Conservation (phyloP, 208 protist genomes). For the Trypanosoma theileri region DNA sequence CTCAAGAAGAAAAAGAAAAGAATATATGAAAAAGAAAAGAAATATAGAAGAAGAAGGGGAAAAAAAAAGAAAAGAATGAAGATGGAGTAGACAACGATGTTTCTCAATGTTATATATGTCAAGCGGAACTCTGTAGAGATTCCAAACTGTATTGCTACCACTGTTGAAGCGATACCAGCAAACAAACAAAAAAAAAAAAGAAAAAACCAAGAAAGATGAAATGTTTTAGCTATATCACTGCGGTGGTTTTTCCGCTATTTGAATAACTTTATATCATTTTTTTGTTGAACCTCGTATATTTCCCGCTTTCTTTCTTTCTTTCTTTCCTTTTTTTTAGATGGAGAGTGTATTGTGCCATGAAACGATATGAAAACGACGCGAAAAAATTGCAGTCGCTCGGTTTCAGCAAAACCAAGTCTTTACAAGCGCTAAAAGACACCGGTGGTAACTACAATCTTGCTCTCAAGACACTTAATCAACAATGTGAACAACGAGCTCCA, state of each 20-base stretch:
- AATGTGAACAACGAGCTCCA: slow-evolving; percentile 18
- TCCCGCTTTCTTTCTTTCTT: slow-evolving; percentile 18
- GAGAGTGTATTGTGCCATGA: slow-evolving; percentile 1
- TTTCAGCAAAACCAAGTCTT: slow-evolving; percentile 60
- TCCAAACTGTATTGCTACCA: slow-evolving; percentile 1
- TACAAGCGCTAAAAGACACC: slow-evolving; percentile 64
- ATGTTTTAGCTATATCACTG: too few relatives aligned
- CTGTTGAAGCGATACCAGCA: background rate
- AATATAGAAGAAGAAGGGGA: slow-evolving; percentile 4
- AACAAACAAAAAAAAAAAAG: too few relatives aligned
- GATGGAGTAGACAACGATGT: background rate
- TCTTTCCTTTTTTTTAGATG: slow-evolving; percentile 7
- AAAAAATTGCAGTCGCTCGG: slow-evolving; percentile 42
- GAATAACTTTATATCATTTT: background rate
- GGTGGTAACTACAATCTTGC: slow-evolving; percentile 53
- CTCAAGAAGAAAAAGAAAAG: background rate
- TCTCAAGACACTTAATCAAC: slow-evolving; percentile 43
- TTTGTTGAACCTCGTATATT: background rate
- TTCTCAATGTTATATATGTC: background rate
- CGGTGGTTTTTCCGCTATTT: too few relatives aligned
- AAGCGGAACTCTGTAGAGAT: too few relatives aligned
- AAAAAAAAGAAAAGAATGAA: background rate
- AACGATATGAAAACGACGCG: slow-evolving; percentile 15
- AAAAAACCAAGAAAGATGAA: too few relatives aligned
- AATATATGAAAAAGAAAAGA: background rate